Percentiles rank a stretch among this genome's conserved stretches.
Evolutionary conservation across 768 basidiomycete genomes (phyloP).

Genomic region (Coprinopsis cinerea): DNA sequence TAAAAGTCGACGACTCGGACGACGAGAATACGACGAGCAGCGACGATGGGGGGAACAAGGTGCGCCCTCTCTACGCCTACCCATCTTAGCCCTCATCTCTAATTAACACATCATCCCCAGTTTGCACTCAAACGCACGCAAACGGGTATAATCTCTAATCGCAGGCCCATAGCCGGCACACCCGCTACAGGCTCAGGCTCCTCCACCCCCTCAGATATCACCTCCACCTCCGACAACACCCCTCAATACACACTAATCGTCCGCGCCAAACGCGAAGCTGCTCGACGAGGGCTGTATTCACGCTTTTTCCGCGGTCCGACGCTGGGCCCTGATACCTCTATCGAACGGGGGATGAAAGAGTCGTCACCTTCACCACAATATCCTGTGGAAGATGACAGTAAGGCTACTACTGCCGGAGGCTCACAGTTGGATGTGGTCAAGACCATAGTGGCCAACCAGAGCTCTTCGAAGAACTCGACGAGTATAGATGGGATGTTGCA

Average conservation of each 20-base stretch:
- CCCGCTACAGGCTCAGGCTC: constrained; percentile 38
- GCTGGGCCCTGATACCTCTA: constrained; percentile 40
- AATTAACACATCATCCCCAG: constrained; percentile 2
- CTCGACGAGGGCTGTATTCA: constrained; percentile 68
- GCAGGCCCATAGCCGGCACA: constrained; percentile 48
- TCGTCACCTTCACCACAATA: constrained; percentile 7
- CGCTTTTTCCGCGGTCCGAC: constrained; percentile 77
- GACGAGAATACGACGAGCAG: constrained; percentile 35
- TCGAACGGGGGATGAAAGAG: constrained; percentile 16
- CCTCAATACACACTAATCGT: constrained; percentile 47
- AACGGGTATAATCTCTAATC: constrained; percentile 74
- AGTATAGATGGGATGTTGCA: constrained; percentile 14
- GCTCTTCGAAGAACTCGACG: too few relatives aligned
- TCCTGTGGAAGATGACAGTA: neutral
- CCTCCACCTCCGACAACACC: constrained; percentile 15
- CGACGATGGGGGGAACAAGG: constrained; percentile 12
- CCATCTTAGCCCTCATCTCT: neutral
- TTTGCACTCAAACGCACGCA: constrained; percentile 48
- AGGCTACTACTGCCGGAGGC: constrained; percentile 8
- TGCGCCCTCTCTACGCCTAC: constrained; percentile 8
- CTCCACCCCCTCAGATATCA: constrained; percentile 31
- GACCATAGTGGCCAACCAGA: too few relatives aligned
- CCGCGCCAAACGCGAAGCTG: constrained; percentile 72
- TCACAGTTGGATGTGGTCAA: too few relatives aligned
- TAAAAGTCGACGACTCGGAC: constrained; percentile 49